Evolutionary conservation across 495 filamentous ascomycete genomes (phyloP).

Genomic region (Xeromyces bisporus): DNA sequence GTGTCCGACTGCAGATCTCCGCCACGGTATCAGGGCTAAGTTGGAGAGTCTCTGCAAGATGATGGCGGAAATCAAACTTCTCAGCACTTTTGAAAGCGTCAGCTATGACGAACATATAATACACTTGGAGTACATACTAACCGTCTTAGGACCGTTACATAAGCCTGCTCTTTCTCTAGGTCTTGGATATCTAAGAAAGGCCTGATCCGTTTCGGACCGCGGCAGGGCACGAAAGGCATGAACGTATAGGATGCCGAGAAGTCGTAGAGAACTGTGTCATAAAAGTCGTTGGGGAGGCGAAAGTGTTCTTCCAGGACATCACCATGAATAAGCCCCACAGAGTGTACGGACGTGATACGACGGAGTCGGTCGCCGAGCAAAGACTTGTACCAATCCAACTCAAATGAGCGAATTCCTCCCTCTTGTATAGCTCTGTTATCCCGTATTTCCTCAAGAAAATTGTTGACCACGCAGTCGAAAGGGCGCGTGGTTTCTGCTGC

Average conservation of each 20-base stretch:
- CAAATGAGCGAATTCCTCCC: conserved; percentile 6
- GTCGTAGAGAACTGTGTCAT: conserved; percentile 9
- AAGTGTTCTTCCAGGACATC: conserved; percentile 8
- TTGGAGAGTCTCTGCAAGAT: neutral
- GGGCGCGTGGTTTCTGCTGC: neutral
- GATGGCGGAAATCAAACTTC: neutral
- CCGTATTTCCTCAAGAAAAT: no score
- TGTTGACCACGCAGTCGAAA: neutral
- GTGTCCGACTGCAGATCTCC: neutral
- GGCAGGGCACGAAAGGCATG: conserved; percentile 1
- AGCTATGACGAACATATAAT: neutral
- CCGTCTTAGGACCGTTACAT: neutral
- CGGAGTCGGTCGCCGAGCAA: conserved; percentile 7
- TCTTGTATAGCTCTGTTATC: no score
- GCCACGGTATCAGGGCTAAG: neutral
- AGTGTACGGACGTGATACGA: conserved; percentile 5
- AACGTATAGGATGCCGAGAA: conserved; percentile 8
- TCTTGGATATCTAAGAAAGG: conserved; percentile 1
- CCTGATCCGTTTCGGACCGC: conserved; percentile 1
- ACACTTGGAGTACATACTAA: neutral
- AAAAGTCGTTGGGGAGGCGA: conserved; percentile 6
- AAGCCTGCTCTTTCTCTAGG: neutral
- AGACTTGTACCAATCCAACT: conserved; percentile 7
- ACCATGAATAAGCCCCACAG: conserved; percentile 6
- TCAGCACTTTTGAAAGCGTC: conserved; percentile 1